Percentiles rank a stretch among this genome's conserved stretches.
These are phyloP conservation scores for Gossypium davidsonii DNA, from an alignment of 441 rosid genomes.

Conservation along the genomic window DNA sequence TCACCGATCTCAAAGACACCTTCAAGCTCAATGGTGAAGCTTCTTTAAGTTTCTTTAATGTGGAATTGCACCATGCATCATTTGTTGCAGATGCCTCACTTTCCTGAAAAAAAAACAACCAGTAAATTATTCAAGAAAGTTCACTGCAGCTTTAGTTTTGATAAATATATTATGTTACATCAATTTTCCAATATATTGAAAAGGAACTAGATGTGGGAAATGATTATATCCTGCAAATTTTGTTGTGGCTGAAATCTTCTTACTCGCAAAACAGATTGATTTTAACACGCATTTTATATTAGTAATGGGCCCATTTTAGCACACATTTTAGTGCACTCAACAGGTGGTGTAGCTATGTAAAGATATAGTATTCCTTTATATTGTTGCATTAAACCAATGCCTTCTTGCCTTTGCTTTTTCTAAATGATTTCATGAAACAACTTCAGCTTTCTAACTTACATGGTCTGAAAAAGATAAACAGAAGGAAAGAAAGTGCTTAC, in stretches of 20 bases:
- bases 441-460: not conserved
- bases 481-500: constrained; percentile 35
- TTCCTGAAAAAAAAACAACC: constrained; percentile 39
- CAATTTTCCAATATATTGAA: not conserved
- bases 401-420: not conserved
- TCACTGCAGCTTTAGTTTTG: not conserved
- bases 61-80: constrained; percentile 41
- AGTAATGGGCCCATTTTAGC: not conserved
- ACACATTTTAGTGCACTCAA: not conserved
- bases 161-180: not conserved
- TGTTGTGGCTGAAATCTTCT: not conserved
- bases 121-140: not conserved
- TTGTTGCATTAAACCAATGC: not conserved
- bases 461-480: not conserved
- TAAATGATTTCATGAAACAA: not conserved
- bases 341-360: not conserved
- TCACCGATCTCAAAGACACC: constrained; percentile 83
- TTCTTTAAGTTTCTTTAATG: constrained; percentile 51
- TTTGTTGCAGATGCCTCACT: constrained; percentile 48
- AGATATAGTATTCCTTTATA: not conserved
- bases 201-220: not conserved
- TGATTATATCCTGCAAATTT: not conserved
- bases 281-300: not conserved
- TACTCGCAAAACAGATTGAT: not conserved
- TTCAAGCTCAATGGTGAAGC: constrained; percentile 85